These are phyloP conservation scores for Macroventuria anomochaeta DNA, from an alignment of 2,329 filamentous ascomycete species.

Conservation along the genomic window DNA sequence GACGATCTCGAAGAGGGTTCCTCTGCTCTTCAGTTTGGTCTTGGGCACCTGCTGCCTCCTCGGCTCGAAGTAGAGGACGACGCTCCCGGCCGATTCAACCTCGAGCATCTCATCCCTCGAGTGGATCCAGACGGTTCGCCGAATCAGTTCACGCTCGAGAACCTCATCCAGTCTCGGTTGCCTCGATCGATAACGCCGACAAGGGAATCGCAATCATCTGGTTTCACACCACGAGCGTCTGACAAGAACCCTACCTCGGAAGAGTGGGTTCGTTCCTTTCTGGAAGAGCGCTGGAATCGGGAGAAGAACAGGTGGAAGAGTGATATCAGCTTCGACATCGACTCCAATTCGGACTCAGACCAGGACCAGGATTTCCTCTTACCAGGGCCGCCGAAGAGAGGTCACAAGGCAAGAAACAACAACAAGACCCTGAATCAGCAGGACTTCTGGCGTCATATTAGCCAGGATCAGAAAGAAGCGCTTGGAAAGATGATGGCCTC, in stretches of 20 bases:
- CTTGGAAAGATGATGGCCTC: constrained; percentile 52
- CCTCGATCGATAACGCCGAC: constrained; percentile 39
- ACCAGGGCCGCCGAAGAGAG: constrained; percentile 35
- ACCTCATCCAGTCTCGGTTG: constrained; percentile 49
- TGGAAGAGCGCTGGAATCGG: constrained; percentile 71
- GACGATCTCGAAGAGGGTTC: constrained; percentile 49
- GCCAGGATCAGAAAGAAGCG: constrained; percentile 46
- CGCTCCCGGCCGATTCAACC: constrained; percentile 46
- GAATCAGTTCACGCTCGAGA: constrained; percentile 47
- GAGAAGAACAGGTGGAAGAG: constrained; percentile 85
- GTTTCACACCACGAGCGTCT: constrained; percentile 35
- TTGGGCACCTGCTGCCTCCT: constrained; percentile 48
- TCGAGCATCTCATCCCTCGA: constrained; percentile 49
- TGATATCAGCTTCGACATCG: constrained; percentile 69
- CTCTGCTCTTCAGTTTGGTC: constrained; percentile 47
- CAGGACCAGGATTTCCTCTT: constrained; percentile 23
- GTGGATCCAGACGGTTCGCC: constrained; percentile 43
- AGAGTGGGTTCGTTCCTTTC: constrained; percentile 85
- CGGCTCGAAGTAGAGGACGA: constrained; percentile 41
- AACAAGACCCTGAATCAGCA: constrained; percentile 59
- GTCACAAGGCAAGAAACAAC: constrained; percentile 52
- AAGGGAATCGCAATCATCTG: constrained; percentile 25
- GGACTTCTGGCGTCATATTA: constrained; percentile 56
- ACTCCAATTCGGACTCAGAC: constrained; percentile 62
- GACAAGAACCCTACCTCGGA: constrained; percentile 64